A percentile compares a stretch with the other conserved stretches of the same genome.
Evolutionary conservation across 768 basidiomycete genomes (phyloP).

Genomic region (Amanita thiersii): DNA sequence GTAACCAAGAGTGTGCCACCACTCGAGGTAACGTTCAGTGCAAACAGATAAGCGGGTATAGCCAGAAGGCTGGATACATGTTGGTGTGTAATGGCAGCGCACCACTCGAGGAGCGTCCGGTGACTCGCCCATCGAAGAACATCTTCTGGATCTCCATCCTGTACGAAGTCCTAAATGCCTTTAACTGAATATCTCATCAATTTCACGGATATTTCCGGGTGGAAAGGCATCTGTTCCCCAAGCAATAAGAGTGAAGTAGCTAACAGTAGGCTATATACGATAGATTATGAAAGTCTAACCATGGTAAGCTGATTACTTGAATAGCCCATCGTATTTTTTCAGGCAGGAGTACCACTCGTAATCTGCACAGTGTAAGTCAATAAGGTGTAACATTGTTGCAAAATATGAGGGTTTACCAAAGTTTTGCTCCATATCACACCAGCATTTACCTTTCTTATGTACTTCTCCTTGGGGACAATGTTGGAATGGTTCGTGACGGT

Average conservation of each 20-base stretch:
- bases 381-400: background rate
- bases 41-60: no score
- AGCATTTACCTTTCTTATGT: slow-evolving; percentile 76
- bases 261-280: background rate
- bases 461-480: slow-evolving; percentile 78
- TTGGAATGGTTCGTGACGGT: slow-evolving; percentile 90
- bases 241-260: background rate
- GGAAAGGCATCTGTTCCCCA: no score
- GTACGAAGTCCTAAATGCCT: no score
- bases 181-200: no score
- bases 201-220: no score
- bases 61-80: no score
- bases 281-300: background rate
- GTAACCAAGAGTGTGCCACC: no score
- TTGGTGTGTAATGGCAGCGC: no score
- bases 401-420: slow-evolving; percentile 44
- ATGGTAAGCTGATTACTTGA: slow-evolving; percentile 19
- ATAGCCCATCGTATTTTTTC: slow-evolving; percentile 63
- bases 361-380: slow-evolving; percentile 30
- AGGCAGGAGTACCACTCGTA: slow-evolving; percentile 88
- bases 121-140: no score
- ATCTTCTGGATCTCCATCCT: no score
- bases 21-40: no score
- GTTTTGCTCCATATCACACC: slow-evolving; percentile 70
- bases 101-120: no score